Conservation (phyloP, 1,139 yeast species). For the Zhuliangozyma blackwelliae region DNA sequence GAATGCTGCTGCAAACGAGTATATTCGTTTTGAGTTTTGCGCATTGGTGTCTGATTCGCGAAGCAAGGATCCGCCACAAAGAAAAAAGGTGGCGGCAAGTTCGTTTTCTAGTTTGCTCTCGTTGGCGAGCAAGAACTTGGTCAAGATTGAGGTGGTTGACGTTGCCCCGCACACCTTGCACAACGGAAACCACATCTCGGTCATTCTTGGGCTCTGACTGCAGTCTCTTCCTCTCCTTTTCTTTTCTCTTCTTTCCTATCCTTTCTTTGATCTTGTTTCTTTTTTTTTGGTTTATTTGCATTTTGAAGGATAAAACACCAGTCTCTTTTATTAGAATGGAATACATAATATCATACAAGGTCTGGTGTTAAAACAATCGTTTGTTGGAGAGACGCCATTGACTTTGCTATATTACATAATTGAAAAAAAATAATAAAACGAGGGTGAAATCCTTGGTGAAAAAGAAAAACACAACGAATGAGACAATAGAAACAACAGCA, state of each 20-base stretch:
- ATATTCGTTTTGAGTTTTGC: constrained; percentile 6
- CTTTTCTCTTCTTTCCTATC: too few species aligned
- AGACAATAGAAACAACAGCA: not conserved
- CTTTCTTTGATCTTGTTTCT: too few species aligned
- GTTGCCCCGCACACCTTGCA: not conserved
- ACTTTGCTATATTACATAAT: too few species aligned
- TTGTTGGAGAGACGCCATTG: too few species aligned
- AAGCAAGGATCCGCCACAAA: constrained; percentile 1
- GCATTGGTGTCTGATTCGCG: constrained; percentile 16
- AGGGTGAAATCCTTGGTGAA: not conserved
- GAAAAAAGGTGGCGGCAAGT: constrained; percentile 28
- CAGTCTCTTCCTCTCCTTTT: too few species aligned
- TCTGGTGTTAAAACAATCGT: too few species aligned
- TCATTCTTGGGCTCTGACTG: not conserved
- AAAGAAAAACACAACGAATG: not conserved
- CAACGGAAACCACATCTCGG: constrained; percentile 1
- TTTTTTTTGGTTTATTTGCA: too few species aligned
- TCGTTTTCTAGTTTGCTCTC: constrained; percentile 38
- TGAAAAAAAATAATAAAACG: not conserved
- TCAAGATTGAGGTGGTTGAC: constrained; percentile 2
- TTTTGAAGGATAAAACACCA: too few species aligned
- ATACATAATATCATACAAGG: too few species aligned
- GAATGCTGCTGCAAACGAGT: too few species aligned
- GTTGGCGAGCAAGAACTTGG: constrained; percentile 22
- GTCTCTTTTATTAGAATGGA: too few species aligned